These are phyloP conservation scores for Pythium aristosporum DNA, from an alignment of 352 stramenopile species.

Conservation along the genomic window DNA sequence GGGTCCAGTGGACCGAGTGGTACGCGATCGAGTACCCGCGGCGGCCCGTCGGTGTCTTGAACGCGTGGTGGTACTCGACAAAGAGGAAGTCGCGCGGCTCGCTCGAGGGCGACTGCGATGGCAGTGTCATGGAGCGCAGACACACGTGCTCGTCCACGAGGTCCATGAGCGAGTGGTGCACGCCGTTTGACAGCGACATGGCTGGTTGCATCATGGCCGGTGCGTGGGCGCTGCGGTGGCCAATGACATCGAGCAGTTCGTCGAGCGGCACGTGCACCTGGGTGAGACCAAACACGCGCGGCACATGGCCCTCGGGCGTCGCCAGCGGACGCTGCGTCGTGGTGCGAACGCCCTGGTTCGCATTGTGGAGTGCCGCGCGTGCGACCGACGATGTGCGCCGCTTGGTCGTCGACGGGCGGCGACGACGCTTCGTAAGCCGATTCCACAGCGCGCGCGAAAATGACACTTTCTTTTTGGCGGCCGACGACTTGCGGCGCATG, in stretches of 20 bases:
- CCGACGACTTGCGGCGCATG: neutral
- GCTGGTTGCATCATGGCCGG: constrained; percentile 12
- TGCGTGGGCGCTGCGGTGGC: constrained; percentile 18
- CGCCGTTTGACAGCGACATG: neutral
- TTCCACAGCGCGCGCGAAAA: constrained; percentile 18
- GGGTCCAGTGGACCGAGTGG: constrained; percentile 21
- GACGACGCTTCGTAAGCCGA: constrained; percentile 2
- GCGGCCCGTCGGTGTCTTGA: constrained; percentile 8
- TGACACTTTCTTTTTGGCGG: neutral
- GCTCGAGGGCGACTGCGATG: neutral
- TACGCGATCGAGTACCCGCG: constrained; percentile 14
- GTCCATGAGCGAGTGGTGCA: constrained; percentile 21
- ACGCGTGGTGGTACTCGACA: constrained; percentile 22
- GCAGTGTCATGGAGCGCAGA: constrained; percentile 18
- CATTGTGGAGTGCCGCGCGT: neutral
- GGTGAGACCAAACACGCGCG: constrained; percentile 16
- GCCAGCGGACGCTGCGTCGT: neutral
- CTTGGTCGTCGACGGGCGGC: neutral
- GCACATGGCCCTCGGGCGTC: neutral
- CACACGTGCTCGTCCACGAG: constrained; percentile 17
- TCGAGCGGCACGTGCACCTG: constrained; percentile 15
- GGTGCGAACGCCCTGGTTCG: too few relatives aligned
- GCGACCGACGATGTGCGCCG: neutral
- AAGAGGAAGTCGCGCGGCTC: constrained; percentile 17
- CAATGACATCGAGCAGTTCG: constrained; percentile 22